phyloP scores from a whole-genome alignment of 805 yeast species.

The Myxozyma kluyveri region DNA sequence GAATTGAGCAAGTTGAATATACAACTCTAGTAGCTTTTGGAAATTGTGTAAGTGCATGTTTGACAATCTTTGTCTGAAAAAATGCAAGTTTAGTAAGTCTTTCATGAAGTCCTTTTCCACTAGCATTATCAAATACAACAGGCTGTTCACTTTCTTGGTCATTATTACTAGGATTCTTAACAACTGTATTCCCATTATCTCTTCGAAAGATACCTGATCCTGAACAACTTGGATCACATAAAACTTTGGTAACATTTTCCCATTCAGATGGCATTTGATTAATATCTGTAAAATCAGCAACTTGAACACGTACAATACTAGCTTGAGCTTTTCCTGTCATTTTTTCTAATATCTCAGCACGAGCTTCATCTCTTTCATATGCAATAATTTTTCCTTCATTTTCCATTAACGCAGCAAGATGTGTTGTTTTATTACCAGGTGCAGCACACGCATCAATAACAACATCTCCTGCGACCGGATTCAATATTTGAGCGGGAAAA shows the following conservation, averaged over 20 bases:
- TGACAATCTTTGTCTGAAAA: constrained; percentile 83
- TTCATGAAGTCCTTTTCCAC: constrained; percentile 38
- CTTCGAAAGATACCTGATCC: constrained; percentile 98
- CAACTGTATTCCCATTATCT: constrained; percentile 41
- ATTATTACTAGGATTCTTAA: constrained; percentile 31
- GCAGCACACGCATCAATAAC: constrained; percentile 96
- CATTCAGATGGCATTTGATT: constrained; percentile 39
- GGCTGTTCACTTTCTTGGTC: constrained; percentile 7
- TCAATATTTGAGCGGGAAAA: constrained; percentile 84
- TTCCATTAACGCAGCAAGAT: constrained; percentile 67
- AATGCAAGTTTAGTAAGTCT: constrained; percentile 72
- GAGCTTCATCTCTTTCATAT: constrained; percentile 76
- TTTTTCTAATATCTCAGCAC: constrained; percentile 66
- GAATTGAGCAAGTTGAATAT: constrained; percentile 93
- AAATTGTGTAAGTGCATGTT: constrained; percentile 74
- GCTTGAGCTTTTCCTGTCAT: constrained; percentile 84
- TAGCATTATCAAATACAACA: constrained; percentile 31
- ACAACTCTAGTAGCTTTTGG: constrained; percentile 76
- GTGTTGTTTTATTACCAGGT: constrained; percentile 97
- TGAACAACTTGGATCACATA: constrained; percentile 96
- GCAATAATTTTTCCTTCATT: constrained; percentile 54
- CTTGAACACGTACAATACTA: constrained; percentile 43
- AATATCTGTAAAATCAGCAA: constrained; percentile 61
- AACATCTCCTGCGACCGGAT: constrained; percentile 56
- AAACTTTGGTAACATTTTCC: constrained; percentile 66